These are phyloP conservation scores for Cryptococcus sp. DNA, from an alignment of 1,284 basidiomycete genomes.

Conservation along the genomic window DNA sequence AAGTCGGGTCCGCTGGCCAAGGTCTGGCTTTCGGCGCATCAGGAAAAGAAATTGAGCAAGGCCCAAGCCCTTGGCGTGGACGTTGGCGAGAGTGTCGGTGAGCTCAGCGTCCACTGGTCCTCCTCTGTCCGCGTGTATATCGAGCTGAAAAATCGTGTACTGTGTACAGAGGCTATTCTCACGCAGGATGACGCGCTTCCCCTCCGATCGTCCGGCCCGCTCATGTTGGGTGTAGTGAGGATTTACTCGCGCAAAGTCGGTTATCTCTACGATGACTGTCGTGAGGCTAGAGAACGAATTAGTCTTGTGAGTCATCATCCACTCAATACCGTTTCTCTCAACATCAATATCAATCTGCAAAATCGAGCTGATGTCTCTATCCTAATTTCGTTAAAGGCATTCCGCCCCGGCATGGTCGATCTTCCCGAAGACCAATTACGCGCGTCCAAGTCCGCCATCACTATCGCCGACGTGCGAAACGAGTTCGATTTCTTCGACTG, in stretches of 20 bases:
- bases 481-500: constrained; percentile 49
- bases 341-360: neutral
- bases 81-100: constrained; percentile 89
- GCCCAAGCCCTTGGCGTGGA: constrained; percentile 90
- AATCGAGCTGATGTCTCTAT: neutral
- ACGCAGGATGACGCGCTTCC: constrained; percentile 82
- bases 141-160: neutral
- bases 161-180: constrained; percentile 68
- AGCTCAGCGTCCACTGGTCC: constrained; percentile 34
- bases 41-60: constrained; percentile 97
- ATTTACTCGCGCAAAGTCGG: constrained; percentile 98
- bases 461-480: constrained; percentile 39
- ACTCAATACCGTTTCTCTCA: neutral
- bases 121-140: neutral
- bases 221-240: constrained; percentile 91
- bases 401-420: constrained; percentile 89
- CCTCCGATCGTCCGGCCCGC: constrained; percentile 88
- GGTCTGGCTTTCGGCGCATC: constrained; percentile 98
- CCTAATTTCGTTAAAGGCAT: constrained; percentile 64
- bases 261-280: constrained; percentile 96
- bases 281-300: constrained; percentile 91
- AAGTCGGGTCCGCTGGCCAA: constrained; percentile 91
- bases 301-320: constrained; percentile 68
- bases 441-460: constrained; percentile 70
- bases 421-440: constrained; percentile 90